phyloP scores from a whole-genome alignment of 2,329 filamentous ascomycete species.

The Botryosphaeria dothidea region DNA sequence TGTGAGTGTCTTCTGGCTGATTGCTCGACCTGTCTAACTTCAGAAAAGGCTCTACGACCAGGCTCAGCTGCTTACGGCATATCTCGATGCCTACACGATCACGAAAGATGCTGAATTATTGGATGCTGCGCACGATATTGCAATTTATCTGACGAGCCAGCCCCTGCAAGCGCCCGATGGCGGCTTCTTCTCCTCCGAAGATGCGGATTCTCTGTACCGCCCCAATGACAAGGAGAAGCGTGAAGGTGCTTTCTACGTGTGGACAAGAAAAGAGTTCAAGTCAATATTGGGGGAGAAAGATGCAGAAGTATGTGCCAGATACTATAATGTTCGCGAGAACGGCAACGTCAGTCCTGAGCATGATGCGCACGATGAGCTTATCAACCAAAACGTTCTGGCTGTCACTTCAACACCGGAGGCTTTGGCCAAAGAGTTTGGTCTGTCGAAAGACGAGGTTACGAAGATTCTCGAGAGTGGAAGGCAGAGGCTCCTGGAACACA shows the following conservation, averaged over 20 bases:
- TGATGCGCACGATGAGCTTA: conserved; percentile 90
- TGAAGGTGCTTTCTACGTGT: conserved; percentile 92
- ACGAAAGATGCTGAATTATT: conserved; percentile 71
- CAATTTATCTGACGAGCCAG: conserved; percentile 76
- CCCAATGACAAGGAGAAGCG: conserved; percentile 77
- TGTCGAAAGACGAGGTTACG: conserved; percentile 68
- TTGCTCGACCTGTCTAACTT: neutral
- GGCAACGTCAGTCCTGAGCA: conserved; percentile 83
- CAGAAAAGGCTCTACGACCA: conserved; percentile 74
- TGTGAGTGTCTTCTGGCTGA: conserved; percentile 45
- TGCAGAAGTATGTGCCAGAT: conserved; percentile 72
- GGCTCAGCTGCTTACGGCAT: conserved; percentile 78
- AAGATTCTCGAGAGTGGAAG: conserved; percentile 68
- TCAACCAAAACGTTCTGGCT: conserved; percentile 86
- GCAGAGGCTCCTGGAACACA: conserved; percentile 67
- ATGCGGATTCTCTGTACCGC: conserved; percentile 79
- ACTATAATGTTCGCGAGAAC: conserved; percentile 81
- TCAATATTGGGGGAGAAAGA: conserved; percentile 69
- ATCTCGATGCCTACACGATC: conserved; percentile 80
- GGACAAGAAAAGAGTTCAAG: conserved; percentile 86
- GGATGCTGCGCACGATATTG: conserved; percentile 76
- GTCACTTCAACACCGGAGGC: conserved; percentile 67
- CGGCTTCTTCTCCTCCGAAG: conserved; percentile 84
- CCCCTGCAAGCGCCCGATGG: conserved; percentile 69
- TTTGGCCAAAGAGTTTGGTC: conserved; percentile 73